Evolutionary conservation across 352 stramenopile species (phyloP).

Genomic region (Globisporangium solare): DNA sequence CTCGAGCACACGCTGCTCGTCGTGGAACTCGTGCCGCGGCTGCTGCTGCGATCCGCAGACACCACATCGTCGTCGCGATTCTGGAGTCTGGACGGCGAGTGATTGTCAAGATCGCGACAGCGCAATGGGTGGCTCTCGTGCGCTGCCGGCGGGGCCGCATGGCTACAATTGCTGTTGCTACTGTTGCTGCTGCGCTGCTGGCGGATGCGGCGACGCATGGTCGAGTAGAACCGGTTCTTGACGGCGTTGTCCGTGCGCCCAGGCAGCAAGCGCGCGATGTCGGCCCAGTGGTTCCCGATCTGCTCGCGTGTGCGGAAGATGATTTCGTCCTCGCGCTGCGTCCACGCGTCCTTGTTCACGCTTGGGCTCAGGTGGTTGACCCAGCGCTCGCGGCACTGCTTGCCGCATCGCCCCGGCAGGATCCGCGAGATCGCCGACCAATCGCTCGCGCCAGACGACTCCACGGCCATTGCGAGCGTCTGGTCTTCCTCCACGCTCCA

Average conservation of each 20-base stretch:
- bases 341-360: slow-evolving; percentile 94
- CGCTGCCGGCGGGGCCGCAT: too few species aligned
- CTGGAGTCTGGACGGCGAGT: too few species aligned
- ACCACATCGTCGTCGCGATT: too few species aligned
- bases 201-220: slow-evolving; percentile 57
- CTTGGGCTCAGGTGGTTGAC: slow-evolving; percentile 95
- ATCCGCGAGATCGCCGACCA: slow-evolving; percentile 93
- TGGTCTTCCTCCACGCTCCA: slow-evolving; percentile 67
- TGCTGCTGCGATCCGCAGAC: too few species aligned
- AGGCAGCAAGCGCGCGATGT: slow-evolving; percentile 94
- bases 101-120: too few species aligned
- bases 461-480: slow-evolving; percentile 43
- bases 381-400: slow-evolving; percentile 96
- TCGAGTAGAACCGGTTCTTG: slow-evolving; percentile 94
- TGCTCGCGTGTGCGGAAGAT: slow-evolving; percentile 72
- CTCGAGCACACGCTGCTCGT: too few species aligned
- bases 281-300: slow-evolving; percentile 96
- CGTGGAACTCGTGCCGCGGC: too few species aligned
- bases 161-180: background rate
- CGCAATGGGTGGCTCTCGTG: too few species aligned
- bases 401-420: slow-evolving; percentile 91
- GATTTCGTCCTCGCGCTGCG: slow-evolving; percentile 87
- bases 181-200: slow-evolving; percentile 33
- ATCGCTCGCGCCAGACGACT: slow-evolving; percentile 55
- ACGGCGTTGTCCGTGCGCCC: slow-evolving; percentile 95